Evolutionary conservation across 345 rosid genomes (phyloP).

Genomic region (Eucalyptus viminalis): DNA sequence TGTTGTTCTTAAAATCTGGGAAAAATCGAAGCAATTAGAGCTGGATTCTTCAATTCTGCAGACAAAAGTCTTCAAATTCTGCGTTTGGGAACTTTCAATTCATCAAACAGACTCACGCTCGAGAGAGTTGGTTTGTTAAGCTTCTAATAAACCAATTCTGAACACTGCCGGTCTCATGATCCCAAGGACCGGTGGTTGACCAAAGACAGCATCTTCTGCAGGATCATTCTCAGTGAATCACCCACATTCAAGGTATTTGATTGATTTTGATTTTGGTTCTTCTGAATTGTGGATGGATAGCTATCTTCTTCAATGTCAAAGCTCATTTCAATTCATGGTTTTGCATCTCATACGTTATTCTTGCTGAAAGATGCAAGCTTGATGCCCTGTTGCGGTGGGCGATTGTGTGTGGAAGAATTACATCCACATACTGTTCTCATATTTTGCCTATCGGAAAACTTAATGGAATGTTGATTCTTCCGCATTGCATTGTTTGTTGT

Average conservation of each 20-base stretch:
- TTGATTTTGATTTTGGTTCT: not conserved
- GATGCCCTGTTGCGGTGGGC: accelerated
- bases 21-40: not conserved
- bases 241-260: not conserved
- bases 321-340: not conserved
- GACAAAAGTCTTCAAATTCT: too few species aligned
- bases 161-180: not conserved
- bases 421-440: not conserved
- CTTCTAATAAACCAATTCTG: not conserved
- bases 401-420: not conserved
- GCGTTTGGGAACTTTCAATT: not conserved
- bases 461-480: not conserved
- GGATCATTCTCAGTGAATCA: not conserved
- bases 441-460: not conserved
- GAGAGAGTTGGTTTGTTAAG: not conserved
- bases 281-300: not conserved
- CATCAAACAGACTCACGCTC: accelerated
- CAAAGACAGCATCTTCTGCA: not conserved
- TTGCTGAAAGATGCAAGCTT: not conserved
- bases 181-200: accelerated
- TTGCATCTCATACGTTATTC: not conserved
- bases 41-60: not conserved
- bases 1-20: not conserved
- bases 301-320: not conserved
- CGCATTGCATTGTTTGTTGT: accelerated